Conservation (phyloP, 2,329 filamentous ascomycete genomes). For the Stemphylium beticola region DNA sequence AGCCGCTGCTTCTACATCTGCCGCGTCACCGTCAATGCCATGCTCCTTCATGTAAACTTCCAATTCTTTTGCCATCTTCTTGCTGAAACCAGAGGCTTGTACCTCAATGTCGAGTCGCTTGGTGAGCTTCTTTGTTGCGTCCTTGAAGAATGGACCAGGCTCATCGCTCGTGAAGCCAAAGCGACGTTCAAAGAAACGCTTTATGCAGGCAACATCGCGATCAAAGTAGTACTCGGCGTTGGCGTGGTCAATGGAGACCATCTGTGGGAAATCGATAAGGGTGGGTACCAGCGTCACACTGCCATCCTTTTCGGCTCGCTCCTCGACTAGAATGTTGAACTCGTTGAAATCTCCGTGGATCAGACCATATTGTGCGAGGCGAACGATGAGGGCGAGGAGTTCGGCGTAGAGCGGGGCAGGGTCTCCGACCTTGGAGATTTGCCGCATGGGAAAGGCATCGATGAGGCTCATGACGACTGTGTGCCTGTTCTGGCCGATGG, state of each 20-base stretch:
- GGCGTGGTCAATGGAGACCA: constrained; percentile 91
- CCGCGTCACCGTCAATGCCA: constrained; percentile 62
- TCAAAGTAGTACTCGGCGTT: constrained; percentile 99
- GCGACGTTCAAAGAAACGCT: constrained; percentile 86
- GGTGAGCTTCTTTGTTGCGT: constrained; percentile 75
- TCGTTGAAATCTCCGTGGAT: constrained; percentile 99
- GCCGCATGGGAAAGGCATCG: constrained; percentile 88
- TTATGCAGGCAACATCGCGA: constrained; percentile 92
- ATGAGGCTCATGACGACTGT: constrained; percentile 96
- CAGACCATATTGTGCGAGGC: constrained; percentile 81
- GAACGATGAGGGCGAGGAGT: constrained; percentile 83
- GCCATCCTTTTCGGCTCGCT: constrained; percentile 56
- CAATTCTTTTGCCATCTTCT: constrained; percentile 94
- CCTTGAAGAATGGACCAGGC: constrained; percentile 82
- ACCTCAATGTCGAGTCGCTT: constrained; percentile 85
- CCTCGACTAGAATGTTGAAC: constrained; percentile 96
- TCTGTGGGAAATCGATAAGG: constrained; percentile 97
- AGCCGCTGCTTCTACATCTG: constrained; percentile 37
- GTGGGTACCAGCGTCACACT: constrained; percentile 72
- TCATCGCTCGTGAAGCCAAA: constrained; percentile 87
- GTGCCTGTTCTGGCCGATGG: constrained; percentile 87
- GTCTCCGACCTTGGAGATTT: constrained; percentile 83
- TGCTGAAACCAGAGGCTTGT: constrained; percentile 92
- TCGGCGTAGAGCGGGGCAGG: constrained; percentile 90
- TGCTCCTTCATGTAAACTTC: constrained; percentile 85